These are phyloP conservation scores for Agaricus subrufescens DNA, from an alignment of 768 basidiomycete genomes.

Conservation along the genomic window DNA sequence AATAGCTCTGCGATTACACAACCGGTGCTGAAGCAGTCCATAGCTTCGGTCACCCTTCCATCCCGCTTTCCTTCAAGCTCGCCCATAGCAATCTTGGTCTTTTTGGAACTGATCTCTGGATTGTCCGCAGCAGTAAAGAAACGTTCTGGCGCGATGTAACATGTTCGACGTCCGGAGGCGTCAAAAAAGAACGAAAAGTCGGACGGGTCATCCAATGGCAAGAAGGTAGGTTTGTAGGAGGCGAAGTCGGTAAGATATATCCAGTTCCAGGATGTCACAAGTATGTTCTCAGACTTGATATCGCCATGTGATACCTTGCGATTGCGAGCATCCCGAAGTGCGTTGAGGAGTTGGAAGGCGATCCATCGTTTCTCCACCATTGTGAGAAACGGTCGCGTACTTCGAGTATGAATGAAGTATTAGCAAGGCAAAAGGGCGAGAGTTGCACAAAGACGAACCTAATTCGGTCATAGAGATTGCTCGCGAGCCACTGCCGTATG, in stretches of 20 bases:
- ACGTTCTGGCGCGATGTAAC: constrained; percentile 94
- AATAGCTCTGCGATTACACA: constrained; percentile 96
- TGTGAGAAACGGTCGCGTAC: constrained; percentile 93
- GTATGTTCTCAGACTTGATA: constrained; percentile 95
- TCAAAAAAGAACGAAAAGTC: constrained; percentile 99
- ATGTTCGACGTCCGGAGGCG: constrained; percentile 87
- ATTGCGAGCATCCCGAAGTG: constrained; percentile 75
- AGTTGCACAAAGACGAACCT: constrained; percentile 51
- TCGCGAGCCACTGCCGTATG: constrained; percentile 91
- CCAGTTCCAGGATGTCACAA: constrained; percentile 96
- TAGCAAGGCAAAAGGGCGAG: neutral
- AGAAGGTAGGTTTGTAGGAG: constrained; percentile 89
- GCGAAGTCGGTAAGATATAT: constrained; percentile 95
- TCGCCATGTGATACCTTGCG: constrained; percentile 95
- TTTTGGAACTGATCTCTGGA: constrained; percentile 67
- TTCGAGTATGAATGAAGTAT: constrained; percentile 24
- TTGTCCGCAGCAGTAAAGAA: constrained; percentile 77
- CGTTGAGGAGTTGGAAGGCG: constrained; percentile 85
- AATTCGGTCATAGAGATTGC: constrained; percentile 94
- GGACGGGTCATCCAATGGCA: constrained; percentile 94
- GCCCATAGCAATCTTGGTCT: constrained; percentile 46
- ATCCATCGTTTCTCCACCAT: constrained; percentile 98
- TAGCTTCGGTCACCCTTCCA: constrained; percentile 84
- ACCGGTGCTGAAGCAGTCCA: constrained; percentile 96
- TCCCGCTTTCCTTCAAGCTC: constrained; percentile 66